These are phyloP conservation scores for Mycena rebaudengoi DNA, from an alignment of 768 basidiomycete species.

Conservation along the genomic window DNA sequence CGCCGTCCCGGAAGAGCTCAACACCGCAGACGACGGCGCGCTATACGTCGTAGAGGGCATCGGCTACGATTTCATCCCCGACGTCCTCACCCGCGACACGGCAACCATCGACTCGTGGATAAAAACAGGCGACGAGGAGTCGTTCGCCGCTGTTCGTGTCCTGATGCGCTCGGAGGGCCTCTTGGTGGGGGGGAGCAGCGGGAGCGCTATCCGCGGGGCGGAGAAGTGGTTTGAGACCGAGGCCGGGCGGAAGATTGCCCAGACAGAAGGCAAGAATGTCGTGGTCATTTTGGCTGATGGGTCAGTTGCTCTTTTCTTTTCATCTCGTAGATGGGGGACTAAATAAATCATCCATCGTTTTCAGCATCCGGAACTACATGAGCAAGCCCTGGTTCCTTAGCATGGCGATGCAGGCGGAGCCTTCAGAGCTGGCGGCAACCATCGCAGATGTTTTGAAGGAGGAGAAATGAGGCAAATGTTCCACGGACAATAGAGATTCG, in stretches of 20 bases:
- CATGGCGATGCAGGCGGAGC: constrained; percentile 64
- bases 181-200: constrained; percentile 93
- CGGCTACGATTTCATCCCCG: constrained; percentile 92
- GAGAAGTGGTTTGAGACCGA: constrained; percentile 79
- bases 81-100: constrained; percentile 76
- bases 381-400: constrained; percentile 92
- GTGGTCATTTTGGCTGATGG: constrained; percentile 92
- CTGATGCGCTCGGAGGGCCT: constrained; percentile 89
- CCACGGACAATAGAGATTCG: background rate
- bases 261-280: constrained; percentile 82
- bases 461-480: background rate
- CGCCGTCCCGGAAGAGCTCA: too few species aligned
- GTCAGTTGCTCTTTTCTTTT: constrained; percentile 51
- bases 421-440: constrained; percentile 58
- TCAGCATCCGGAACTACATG: constrained; percentile 92
- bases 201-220: constrained; percentile 83
- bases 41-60: constrained; percentile 99
- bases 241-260: constrained; percentile 68
- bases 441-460: constrained; percentile 52
- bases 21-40: too few species aligned
- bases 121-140: constrained; percentile 84
- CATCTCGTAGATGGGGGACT: too few species aligned
- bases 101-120: constrained; percentile 79
- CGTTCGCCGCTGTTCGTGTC: constrained; percentile 77
- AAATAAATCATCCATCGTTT: constrained; percentile 12